Evolutionary conservation across 345 rosid species (phyloP), one percentile per base, ranked within the genome.

Genomic region (Kernera saxatilis): DNA sequence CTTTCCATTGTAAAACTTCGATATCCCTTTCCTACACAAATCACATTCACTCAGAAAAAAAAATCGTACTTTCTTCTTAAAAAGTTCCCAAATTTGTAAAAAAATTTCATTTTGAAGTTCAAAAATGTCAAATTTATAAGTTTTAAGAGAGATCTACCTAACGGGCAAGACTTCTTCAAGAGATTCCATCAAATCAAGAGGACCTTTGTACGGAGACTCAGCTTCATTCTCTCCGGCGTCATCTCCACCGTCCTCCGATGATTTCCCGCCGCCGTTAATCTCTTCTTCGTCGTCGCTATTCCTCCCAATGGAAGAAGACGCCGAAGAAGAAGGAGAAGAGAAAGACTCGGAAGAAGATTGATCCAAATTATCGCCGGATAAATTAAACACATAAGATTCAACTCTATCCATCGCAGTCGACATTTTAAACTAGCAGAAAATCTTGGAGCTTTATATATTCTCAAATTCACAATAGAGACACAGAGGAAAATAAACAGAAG

Each of bases 1-100:
- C 77, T 91, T 94, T 5, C 99, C 99, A 49, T 60, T 76, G 78
- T 89, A 94, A 75, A 80, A 91, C 30, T 70, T 88, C 1, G 99
- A 94, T 46, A 94, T 88, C 9, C 98, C 93, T 76, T 82, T 84
- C 84, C 98, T 89, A 86, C 64, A 73, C 37, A 68, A 75, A 67
- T 26, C 72, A 71, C 35, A 51, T 43, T 12, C 32, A 33, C 29
- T 41, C 59, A 62, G 63, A 49, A 15, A 6, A 46, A 30, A 5
- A 19, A 69, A 29, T 10, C 3, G 7, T 6, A 60, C 12, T 1
- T 52, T 8, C n/a, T 11, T 3, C 10, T 4, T 3, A 45, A 5
- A 30, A 51, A 55, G 15, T 53, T 55, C 7, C 63, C 1, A 50
- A 30, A 15, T 39, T 22, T 5, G 58, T 21, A 33, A 25, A 36